Evolutionary conservation across 805 yeast species (phyloP), one percentile per base, ranked within the genome.

Genomic region (Starmera dryadoides): DNA sequence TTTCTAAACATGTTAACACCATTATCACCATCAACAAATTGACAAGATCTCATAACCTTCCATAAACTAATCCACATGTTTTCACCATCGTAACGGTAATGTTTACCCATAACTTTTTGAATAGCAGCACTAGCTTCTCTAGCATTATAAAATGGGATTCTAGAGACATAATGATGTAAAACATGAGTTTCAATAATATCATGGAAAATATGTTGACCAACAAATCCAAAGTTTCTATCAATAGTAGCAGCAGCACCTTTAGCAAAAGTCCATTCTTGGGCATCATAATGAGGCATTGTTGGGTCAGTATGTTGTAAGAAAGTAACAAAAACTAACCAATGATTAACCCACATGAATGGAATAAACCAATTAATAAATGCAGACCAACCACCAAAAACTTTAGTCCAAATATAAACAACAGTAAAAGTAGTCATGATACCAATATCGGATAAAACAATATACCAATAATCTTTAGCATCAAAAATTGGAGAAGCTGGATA

Each of bases 1-100:
- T 78, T 78, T 73, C 85, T 77, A 56, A 64, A 78, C 85, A 78
- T 78, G 60, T 65, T 59, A 46, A 83, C 77, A 44, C 86, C 86
- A 34, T 70, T 66, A 35, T 73, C 72, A 50, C 82, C 86, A 44
- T 79, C 86, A 40, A 82, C 85, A 48, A 73, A 82, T 62, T 80
- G 86, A 61, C 89, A 82, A 43, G 69, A 46, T 61, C 89, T 75
- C 37, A 71, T 63, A 46, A 68, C 63, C 45, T 72, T 70, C 83
- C 83, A 77, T 45, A 77, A 60, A 20, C 75, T 59, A 20, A 53
- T 46, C 76, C 78, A 76, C 81, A 77, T 76, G 58, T 66, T 72
- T 52, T 74, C 78, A 47, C 66, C 76, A 26, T 61, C 52, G 50
- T 71, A 62, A 45, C 68, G 58, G 52, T 74, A 74, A 53, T 71